phyloP scores from a whole-genome alignment of 768 basidiomycete genomes.

The Auriculariales sp. region DNA sequence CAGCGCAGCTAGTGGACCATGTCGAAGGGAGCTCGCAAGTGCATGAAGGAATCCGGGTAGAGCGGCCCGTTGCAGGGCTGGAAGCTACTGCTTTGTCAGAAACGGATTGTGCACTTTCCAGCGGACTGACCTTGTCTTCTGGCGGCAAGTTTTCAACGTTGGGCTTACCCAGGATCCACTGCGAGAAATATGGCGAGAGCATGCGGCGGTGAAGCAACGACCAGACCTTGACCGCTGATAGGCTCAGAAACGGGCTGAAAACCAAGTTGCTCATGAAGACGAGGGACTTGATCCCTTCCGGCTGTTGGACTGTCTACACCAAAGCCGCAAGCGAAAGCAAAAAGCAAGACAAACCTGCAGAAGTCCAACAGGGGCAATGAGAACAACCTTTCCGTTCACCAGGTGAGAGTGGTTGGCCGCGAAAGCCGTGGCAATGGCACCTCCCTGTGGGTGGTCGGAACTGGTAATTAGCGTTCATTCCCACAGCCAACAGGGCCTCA shows the following conservation, averaged over 20 bases:
- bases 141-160: neutral
- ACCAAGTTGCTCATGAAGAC: neutral
- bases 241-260: neutral
- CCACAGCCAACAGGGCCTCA: conserved; percentile 12
- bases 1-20: conserved; percentile 14
- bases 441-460: conserved; percentile 32
- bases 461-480: neutral
- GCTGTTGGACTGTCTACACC: neutral
- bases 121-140: neutral
- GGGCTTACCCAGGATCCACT: neutral
- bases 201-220: neutral
- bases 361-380: conserved; percentile 60
- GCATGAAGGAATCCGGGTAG: conserved; percentile 10
- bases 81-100: neutral
- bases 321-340: conserved; percentile 11
- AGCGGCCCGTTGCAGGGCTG: conserved; percentile 3
- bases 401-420: conserved; percentile 57
- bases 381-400: conserved; percentile 45
- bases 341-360: conserved; percentile 20
- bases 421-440: conserved; percentile 59
- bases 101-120: neutral
- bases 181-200: neutral
- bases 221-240: neutral
- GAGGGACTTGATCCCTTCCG: neutral
- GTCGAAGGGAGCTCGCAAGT: conserved; percentile 9